Evolutionary conservation across 768 basidiomycete genomes (phyloP).

Genomic region (Serpula lacrymans): DNA sequence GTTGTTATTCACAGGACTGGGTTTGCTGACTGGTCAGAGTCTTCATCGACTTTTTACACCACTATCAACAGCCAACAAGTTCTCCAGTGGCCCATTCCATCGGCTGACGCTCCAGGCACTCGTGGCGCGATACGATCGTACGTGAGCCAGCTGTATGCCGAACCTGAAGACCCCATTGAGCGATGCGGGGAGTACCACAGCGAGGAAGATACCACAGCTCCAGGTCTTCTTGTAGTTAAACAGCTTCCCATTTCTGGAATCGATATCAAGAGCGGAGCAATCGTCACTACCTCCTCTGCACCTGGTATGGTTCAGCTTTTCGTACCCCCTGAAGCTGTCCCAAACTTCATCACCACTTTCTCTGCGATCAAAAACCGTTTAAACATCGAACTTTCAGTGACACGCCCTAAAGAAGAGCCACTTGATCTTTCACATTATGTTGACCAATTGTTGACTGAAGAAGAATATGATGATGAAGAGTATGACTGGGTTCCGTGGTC

Average conservation of each 20-base stretch:
- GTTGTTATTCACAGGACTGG: conserved; percentile 13
- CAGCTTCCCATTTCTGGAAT: too few species aligned
- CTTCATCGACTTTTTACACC: too few species aligned
- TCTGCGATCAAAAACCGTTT: background rate
- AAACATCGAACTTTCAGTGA: background rate
- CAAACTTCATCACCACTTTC: background rate
- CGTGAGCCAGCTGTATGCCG: too few species aligned
- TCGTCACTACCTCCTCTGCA: background rate
- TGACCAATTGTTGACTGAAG: conserved; percentile 4
- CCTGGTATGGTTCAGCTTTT: background rate
- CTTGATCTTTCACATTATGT: background rate
- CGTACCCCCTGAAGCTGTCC: background rate
- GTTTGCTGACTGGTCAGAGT: conserved; percentile 7
- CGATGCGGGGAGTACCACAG: too few species aligned
- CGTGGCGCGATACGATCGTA: too few species aligned
- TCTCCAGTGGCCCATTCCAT: too few species aligned
- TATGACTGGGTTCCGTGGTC: conserved; percentile 19
- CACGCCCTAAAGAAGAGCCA: background rate
- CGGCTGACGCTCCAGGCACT: too few species aligned
- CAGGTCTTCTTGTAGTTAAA: too few species aligned
- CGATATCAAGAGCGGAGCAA: background rate
- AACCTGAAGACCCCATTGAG: too few species aligned
- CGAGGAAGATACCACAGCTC: too few species aligned
- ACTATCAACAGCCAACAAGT: too few species aligned
- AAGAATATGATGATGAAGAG: conserved; percentile 7